Percentiles rank a stretch among this genome's conserved stretches.
These are phyloP conservation scores for Globisporangium rhizosaccharum DNA, from an alignment of 352 stramenopile genomes.

Conservation along the genomic window DNA sequence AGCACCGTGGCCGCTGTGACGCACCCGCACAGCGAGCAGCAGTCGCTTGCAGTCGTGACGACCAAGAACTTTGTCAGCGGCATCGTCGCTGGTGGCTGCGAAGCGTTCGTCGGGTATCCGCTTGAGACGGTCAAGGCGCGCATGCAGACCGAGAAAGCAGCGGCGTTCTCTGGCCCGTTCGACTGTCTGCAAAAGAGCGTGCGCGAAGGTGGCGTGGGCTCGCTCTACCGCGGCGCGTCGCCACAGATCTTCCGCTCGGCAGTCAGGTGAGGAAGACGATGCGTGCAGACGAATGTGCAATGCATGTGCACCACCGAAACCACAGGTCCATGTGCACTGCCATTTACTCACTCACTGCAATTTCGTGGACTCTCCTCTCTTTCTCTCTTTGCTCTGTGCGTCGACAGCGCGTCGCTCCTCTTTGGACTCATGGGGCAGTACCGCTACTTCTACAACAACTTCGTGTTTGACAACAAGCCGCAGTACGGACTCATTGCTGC, in stretches of 20 bases:
- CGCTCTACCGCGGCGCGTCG: conserved; percentile 62
- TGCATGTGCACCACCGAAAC: not conserved
- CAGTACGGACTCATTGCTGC: conserved; percentile 45
- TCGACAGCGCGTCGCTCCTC: conserved; percentile 43
- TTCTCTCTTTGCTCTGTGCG: not conserved
- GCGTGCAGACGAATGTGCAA: too few species aligned
- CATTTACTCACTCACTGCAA: too few species aligned
- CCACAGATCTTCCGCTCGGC: conserved; percentile 65
- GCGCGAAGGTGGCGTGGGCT: conserved; percentile 40
- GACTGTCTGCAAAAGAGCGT: conserved; percentile 59
- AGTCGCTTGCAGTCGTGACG: conserved; percentile 44
- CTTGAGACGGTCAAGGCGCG: conserved; percentile 66
- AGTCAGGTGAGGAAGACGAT: conserved; percentile 30
- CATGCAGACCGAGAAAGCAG: conserved; percentile 54
- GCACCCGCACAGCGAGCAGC: conserved; percentile 5
- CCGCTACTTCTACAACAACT: conserved; percentile 63
- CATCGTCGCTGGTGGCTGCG: conserved; percentile 46
- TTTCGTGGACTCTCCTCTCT: not conserved
- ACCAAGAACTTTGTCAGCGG: conserved; percentile 63
- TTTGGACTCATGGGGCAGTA: conserved; percentile 77
- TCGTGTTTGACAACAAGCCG: conserved; percentile 47
- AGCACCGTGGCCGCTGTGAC: not conserved
- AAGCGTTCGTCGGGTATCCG: conserved; percentile 59
- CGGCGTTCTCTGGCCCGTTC: conserved; percentile 33
- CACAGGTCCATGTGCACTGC: too few species aligned